Conservation (phyloP, 176 grass and related monocot genomes). For the Carex scoparia region DNA sequence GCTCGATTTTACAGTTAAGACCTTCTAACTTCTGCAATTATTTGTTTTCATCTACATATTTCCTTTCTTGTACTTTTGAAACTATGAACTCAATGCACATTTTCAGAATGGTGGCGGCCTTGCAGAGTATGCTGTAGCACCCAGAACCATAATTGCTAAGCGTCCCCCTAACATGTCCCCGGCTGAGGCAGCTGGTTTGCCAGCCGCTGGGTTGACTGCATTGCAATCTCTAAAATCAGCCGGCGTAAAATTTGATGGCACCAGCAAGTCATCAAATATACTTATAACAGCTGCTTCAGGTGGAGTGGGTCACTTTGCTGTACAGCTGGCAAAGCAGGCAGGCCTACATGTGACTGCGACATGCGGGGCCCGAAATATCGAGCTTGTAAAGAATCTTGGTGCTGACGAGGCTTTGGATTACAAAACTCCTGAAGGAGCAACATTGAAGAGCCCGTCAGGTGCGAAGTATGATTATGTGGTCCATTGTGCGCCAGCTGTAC, state of each 20-base stretch:
- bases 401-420: conserved; percentile 76
- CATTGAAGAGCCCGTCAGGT: conserved; percentile 44
- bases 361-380: conserved; percentile 66
- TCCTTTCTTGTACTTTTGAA: not conserved
- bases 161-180: conserved; percentile 54
- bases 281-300: conserved; percentile 83
- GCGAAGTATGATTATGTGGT: conserved; percentile 50
- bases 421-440: conserved; percentile 44
- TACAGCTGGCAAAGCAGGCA: conserved; percentile 69
- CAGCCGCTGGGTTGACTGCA: conserved; percentile 40
- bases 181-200: conserved; percentile 48
- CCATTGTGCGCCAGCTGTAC: conserved; percentile 51
- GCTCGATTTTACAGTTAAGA: conserved; percentile 5
- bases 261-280: conserved; percentile 28
- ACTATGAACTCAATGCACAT: not conserved
- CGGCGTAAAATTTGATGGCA: conserved; percentile 39
- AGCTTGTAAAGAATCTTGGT: conserved; percentile 40
- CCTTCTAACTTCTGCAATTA: not conserved
- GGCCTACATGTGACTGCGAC: conserved; percentile 65
- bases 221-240: conserved; percentile 60
- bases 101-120: conserved; percentile 57
- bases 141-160: conserved; percentile 30
- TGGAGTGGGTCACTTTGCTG: conserved; percentile 72
- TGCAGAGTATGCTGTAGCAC: conserved; percentile 48
- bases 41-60: not conserved